Conservation (phyloP, 169 alveolate species). For the Besnoitia besnoiti region DNA sequence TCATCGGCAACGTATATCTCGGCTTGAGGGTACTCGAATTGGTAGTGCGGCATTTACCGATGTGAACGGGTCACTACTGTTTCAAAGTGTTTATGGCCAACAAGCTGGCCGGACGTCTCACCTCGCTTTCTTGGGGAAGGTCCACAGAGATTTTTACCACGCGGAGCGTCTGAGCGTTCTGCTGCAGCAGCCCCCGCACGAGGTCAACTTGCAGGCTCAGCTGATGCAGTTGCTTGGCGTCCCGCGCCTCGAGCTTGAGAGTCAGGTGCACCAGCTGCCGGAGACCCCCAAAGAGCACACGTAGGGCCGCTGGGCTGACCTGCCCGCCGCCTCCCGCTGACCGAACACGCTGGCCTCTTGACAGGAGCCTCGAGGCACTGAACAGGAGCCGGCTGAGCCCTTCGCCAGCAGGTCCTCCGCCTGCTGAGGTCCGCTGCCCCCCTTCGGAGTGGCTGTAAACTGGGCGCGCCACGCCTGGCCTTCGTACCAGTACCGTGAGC, state of each 20-base stretch:
- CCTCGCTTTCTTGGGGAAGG: neutral
- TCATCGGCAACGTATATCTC: too few species aligned
- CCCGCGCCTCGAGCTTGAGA: slow-evolving; percentile 28
- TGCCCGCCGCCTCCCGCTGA: neutral
- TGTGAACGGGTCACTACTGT: too few species aligned
- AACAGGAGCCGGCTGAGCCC: neutral
- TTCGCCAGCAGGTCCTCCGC: neutral
- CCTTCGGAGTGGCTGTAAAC: neutral
- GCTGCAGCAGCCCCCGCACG: neutral
- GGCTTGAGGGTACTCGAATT: too few species aligned
- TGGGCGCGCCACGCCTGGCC: neutral
- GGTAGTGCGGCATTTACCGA: too few species aligned
- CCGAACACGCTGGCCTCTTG: neutral
- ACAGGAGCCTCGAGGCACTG: neutral
- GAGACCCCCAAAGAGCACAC: neutral
- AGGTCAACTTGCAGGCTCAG: neutral
- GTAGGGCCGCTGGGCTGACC: neutral
- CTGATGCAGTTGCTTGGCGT: neutral
- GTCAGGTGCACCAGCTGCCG: slow-evolving; percentile 5
- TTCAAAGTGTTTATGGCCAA: too few species aligned
- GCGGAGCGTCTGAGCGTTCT: slow-evolving; percentile 22
- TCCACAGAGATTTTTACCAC: slow-evolving; percentile 20
- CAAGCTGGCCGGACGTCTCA: too few species aligned
- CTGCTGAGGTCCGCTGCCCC: neutral
- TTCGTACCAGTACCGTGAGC: neutral